Evolutionary conservation across 345 rosid genomes (phyloP).

Genomic region (Salix exigua): DNA sequence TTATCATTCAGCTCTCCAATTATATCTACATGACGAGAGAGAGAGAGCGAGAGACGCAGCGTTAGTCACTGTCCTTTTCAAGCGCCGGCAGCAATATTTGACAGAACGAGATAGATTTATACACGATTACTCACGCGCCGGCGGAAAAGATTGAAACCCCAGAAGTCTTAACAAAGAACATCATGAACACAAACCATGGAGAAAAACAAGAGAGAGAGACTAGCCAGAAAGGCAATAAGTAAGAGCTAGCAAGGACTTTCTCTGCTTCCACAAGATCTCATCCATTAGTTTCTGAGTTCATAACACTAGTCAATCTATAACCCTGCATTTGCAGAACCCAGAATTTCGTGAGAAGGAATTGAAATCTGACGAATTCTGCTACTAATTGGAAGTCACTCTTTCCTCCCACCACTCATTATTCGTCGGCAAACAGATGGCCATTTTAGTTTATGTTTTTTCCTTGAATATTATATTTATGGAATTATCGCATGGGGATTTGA

Average conservation of each 20-base stretch:
- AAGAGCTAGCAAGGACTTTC: slow-evolving; percentile 6
- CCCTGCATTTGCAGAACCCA: slow-evolving; percentile 23
- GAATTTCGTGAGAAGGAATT: not conserved
- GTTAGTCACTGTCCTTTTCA: no score
- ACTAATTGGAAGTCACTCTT: no score
- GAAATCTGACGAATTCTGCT: no score
- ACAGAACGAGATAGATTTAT: no score
- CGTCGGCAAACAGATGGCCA: no score
- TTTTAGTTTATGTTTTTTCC: not conserved
- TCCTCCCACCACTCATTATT: not conserved
- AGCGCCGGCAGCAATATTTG: no score
- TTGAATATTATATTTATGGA: no score
- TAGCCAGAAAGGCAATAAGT: slow-evolving; percentile 19
- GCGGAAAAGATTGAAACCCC: not conserved
- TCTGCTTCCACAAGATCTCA: slow-evolving; percentile 14
- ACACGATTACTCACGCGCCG: no score
- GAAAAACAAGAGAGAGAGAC: not conserved
- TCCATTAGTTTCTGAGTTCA: slow-evolving; percentile 4
- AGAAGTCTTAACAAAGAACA: not conserved
- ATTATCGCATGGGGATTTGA: no score
- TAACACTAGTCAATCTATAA: not conserved
- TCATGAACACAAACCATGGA: not conserved
- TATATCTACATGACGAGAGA: no score
- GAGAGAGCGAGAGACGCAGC: no score
- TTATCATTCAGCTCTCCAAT: no score